These are phyloP conservation scores for Handroanthus guayacan DNA, from an alignment of 257 asterid species.

Conservation along the genomic window DNA sequence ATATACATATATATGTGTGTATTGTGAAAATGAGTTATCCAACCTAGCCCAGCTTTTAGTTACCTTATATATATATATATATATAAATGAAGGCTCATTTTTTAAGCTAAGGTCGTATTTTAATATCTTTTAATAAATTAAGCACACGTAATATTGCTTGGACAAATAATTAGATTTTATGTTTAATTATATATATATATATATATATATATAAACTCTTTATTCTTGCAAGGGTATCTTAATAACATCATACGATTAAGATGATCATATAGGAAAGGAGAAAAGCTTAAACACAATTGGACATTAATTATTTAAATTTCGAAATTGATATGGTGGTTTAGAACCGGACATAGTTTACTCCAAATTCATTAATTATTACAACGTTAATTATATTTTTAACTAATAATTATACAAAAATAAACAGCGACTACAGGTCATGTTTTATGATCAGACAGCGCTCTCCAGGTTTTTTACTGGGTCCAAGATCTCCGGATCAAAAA, in stretches of 20 bases:
- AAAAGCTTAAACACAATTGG: not conserved
- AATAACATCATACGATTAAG: conserved; percentile 12
- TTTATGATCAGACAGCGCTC: not conserved
- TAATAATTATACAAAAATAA: not conserved
- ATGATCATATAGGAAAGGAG: not conserved
- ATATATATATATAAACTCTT: too few species aligned
- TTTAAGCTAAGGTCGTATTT: too few species aligned
- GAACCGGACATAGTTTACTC: not conserved
- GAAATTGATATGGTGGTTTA: not conserved
- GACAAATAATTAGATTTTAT: not conserved
- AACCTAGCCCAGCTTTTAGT: too few species aligned
- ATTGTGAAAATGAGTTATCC: too few species aligned
- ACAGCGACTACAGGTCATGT: not conserved
- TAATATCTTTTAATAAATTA: too few species aligned
- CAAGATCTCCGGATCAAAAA: not conserved
- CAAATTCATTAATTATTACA: not conserved
- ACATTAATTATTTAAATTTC: not conserved
- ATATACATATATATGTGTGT: too few species aligned
- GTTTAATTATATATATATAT: not conserved
- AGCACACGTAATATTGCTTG: too few species aligned
- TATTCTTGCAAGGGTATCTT: not conserved
- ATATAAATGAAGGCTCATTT: too few species aligned
- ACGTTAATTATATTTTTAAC: too few species aligned
- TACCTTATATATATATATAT: too few species aligned
- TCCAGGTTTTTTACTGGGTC: not conserved